phyloP scores from a whole-genome alignment of 2,329 filamentous ascomycete species.

The Hysterium pulicare region DNA sequence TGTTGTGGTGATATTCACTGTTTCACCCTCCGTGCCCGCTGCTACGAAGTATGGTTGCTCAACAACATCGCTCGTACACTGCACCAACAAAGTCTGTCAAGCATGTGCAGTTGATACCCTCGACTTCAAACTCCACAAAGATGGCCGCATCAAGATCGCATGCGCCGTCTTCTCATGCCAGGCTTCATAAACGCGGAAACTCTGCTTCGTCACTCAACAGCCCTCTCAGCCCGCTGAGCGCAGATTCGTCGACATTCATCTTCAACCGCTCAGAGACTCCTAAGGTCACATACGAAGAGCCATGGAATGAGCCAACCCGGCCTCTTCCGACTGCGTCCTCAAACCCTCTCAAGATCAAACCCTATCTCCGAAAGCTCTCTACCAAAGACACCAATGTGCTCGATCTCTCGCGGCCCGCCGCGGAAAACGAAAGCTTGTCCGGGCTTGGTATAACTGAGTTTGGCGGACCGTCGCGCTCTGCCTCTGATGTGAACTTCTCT shows the following conservation, averaged over 20 bases:
- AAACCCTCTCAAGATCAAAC: conserved; percentile 49
- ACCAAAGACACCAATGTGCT: conserved; percentile 49
- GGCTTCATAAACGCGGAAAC: conserved; percentile 40
- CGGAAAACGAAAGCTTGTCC: conserved; percentile 51
- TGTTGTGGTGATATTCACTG: conserved; percentile 1
- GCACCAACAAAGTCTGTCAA: background rate
- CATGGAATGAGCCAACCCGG: conserved; percentile 25
- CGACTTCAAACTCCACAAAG: conserved; percentile 4
- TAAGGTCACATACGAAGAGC: conserved; percentile 32
- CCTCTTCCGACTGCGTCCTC: conserved; percentile 21
- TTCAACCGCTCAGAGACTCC: conserved; percentile 35
- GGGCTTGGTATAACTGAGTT: conserved; percentile 56
- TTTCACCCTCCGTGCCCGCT: background rate
- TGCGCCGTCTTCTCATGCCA: conserved; percentile 30
- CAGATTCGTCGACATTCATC: conserved; percentile 23
- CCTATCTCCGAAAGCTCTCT: conserved; percentile 53
- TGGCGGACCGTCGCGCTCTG: conserved; percentile 35
- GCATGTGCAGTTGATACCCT: conserved; percentile 3
- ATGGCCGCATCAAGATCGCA: conserved; percentile 20
- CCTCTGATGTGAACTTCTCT: conserved; percentile 44
- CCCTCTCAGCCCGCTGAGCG: conserved; percentile 27
- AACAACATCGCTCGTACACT: conserved; percentile 1
- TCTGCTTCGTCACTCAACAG: conserved; percentile 37
- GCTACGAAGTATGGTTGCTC: background rate
- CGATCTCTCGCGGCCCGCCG: conserved; percentile 53